Evolutionary conservation across 768 basidiomycete species (phyloP).

Genomic region (Austroboletus festivus): DNA sequence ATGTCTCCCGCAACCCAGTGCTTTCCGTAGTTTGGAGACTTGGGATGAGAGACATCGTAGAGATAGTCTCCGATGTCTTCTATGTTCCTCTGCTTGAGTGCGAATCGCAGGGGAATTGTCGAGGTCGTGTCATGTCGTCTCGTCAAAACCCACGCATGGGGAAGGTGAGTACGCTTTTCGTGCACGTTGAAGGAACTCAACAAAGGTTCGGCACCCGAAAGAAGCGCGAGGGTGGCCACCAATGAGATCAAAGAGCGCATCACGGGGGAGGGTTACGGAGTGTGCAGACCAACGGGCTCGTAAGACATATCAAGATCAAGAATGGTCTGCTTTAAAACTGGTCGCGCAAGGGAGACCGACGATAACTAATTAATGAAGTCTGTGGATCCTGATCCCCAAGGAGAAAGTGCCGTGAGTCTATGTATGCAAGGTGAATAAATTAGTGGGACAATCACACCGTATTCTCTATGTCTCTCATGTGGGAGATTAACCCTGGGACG

Average conservation of each 20-base stretch:
- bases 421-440: background rate
- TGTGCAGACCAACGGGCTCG: background rate
- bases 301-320: background rate
- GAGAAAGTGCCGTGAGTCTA: no score
- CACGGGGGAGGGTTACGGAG: background rate
- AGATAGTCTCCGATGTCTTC: conserved; percentile 24
- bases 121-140: conserved; percentile 34
- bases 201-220: conserved; percentile 15
- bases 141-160: conserved; percentile 36
- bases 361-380: background rate
- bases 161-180: conserved; percentile 37
- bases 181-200: conserved; percentile 32
- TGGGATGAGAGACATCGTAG: conserved; percentile 34
- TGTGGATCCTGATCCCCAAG: background rate
- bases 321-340: background rate
- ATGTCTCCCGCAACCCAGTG: conserved; percentile 33
- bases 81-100: conserved; percentile 32
- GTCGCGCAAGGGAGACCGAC: no score
- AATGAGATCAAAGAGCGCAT: background rate
- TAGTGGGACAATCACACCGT: background rate
- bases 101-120: conserved; percentile 28
- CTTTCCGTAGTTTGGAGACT: conserved; percentile 28
- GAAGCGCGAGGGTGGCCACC: conserved; percentile 11
- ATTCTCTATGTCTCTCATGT: background rate
- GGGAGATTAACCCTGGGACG: background rate